Base-by-base conservation (phyloP, 2,329 filamentous ascomycete species). In the Volutella citrinella region DNA sequence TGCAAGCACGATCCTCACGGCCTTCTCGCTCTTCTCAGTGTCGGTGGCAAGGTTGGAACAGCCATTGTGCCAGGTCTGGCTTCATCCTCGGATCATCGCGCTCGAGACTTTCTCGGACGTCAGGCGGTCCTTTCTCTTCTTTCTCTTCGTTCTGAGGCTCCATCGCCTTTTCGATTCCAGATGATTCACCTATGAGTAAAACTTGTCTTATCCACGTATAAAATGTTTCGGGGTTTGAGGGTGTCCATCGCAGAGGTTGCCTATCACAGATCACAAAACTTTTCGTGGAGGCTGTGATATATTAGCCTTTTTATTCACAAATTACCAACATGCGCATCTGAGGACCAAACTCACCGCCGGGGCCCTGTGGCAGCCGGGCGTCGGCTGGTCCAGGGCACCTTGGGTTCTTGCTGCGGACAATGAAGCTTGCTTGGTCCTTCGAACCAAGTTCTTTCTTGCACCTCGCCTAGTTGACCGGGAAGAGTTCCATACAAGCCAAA, bases 361-460 rank as follows among this genome's bases (percentile, higher is more conserved):
- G 78, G 0, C 66, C 70, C 40, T 86, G 66, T 0, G 79, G 78
- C 2, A 94, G 65, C 27, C 68, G 70, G 2, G 79, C 76, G 40
- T 76, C 76, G 4, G 74, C 68, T 0, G 87, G 86, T 0, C 80
- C 78, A 4, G 79, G 71, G 21, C 74, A 78, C 36, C 82, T 70
- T 0, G 89, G 89, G 48, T 94, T 95, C 64, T 89, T 88, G 19
- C 85, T 80, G 46, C 81, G 87, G 32, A 91, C 61, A 32, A 91
- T 74, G 60, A 89, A 95, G 57, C 83, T 87, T 2, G 86, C 88
- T 46, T 82, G 78, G 19, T 77, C 63, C 23, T 73, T 70, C 7
- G 95, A 58, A 0, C 89, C 88, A 10, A 95, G 70, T 36, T 87
- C 80, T 23, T 76, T 69, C 60, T n/a, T 95, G 88, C 0, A 93